A percentile compares a stretch with the other conserved stretches of the same genome.
phyloP scores from a whole-genome alignment of 2,329 filamentous ascomycete genomes.

The Amylocarpus encephaloides region DNA sequence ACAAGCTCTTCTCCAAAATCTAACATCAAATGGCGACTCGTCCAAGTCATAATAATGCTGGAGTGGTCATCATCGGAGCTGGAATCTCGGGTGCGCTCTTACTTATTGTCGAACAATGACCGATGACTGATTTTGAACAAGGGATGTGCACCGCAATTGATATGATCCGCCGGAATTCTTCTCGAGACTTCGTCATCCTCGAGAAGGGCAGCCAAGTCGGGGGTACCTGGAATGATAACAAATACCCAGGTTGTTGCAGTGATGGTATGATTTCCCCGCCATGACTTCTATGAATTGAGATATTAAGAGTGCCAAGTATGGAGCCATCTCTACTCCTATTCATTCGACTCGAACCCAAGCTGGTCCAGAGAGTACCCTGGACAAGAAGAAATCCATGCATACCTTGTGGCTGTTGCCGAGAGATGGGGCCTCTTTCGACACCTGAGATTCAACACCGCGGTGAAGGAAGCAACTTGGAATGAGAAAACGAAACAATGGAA shows the following conservation, averaged over 20 bases:
- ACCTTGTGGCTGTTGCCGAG: no score
- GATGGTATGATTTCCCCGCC: slow-evolving; percentile 33
- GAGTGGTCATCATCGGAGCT: no score
- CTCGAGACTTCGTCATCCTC: slow-evolving; percentile 34
- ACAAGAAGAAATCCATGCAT: slow-evolving; percentile 56
- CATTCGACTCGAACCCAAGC: slow-evolving; percentile 51
- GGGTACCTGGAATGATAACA: slow-evolving; percentile 48
- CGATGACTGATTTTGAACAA: no score
- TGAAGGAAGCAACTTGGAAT: slow-evolving; percentile 49
- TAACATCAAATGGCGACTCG: no score
- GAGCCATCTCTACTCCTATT: slow-evolving; percentile 50
- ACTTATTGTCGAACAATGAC: no score
- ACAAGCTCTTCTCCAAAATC: no score
- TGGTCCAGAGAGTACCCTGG: slow-evolving; percentile 53
- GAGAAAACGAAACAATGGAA: slow-evolving; percentile 46
- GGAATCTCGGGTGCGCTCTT: no score
- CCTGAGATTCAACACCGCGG: slow-evolving; percentile 50
- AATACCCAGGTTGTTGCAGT: slow-evolving; percentile 50
- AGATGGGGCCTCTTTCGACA: slow-evolving; percentile 50
- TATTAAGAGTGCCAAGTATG: slow-evolving; percentile 34
- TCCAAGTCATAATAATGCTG: no score
- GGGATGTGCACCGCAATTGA: no score
- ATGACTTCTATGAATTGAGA: neutral
- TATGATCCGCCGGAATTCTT: no score
- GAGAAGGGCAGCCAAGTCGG: slow-evolving; percentile 38